These are phyloP conservation scores for Lignosus rhinocerotis DNA, from an alignment of 1,284 basidiomycete species.

Conservation along the genomic window DNA sequence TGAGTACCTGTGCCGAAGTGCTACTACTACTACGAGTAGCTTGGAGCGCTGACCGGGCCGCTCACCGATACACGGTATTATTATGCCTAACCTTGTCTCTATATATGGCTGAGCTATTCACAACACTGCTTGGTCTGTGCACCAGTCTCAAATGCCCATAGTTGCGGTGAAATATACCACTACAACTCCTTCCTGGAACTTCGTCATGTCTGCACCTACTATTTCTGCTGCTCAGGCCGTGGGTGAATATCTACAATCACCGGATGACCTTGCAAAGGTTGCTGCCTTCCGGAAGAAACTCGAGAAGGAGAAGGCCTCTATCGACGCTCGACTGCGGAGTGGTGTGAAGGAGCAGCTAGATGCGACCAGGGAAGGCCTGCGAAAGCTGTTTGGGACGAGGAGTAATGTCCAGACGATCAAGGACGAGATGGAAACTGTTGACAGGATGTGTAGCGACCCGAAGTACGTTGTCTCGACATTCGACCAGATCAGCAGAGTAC, in stretches of 20 bases:
- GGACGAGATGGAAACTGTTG: constrained; percentile 91
- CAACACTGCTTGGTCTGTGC: too few relatives aligned
- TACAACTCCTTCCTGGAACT: too few relatives aligned
- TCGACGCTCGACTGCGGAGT: constrained; percentile 88
- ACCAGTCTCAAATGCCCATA: too few relatives aligned
- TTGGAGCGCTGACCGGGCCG: too few relatives aligned
- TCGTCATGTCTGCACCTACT: constrained; percentile 34
- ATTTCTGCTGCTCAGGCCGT: constrained; percentile 81
- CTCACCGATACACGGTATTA: too few relatives aligned
- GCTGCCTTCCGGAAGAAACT: constrained; percentile 90
- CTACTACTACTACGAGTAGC: too few relatives aligned
- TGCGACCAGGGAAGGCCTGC: constrained; percentile 86
- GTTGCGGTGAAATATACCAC: too few relatives aligned
- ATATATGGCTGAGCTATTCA: too few relatives aligned
- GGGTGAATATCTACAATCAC: constrained; percentile 86
- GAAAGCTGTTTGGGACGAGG: constrained; percentile 82
- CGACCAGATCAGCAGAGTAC: constrained; percentile 88
- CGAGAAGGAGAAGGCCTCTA: constrained; percentile 95
- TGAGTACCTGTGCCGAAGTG: too few relatives aligned
- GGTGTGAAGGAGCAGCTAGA: constrained; percentile 95
- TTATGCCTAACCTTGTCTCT: too few relatives aligned
- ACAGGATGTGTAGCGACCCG: constrained; percentile 78
- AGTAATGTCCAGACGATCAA: constrained; percentile 85
- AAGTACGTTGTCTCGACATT: constrained; percentile 77
- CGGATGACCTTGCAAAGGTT: constrained; percentile 93